A percentile compares a stretch with the other conserved stretches of the same genome.
phyloP scores from a whole-genome alignment of 2,329 filamentous ascomycete genomes.

The Calonectria pteridis region DNA sequence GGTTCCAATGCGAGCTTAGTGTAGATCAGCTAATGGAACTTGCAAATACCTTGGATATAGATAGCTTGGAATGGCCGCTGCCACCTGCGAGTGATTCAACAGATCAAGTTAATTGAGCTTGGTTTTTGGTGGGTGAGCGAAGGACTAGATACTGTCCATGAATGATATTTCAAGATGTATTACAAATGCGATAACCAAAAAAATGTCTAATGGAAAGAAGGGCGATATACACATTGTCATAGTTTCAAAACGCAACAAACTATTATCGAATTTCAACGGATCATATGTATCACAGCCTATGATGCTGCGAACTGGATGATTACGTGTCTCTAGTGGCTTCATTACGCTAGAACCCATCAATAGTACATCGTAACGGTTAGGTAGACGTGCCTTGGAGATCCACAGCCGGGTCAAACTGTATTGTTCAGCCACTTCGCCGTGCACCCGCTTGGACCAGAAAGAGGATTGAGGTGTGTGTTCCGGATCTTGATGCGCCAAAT shows the following conservation, averaged over 20 bases:
- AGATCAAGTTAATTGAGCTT: not conserved
- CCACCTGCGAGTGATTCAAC: conserved; percentile 17
- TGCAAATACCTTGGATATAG: conserved; percentile 36
- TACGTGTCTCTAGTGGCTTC: no score
- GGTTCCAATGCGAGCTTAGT: conserved; percentile 34
- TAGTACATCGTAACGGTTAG: no score
- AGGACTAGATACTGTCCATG: not conserved
- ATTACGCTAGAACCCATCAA: no score
- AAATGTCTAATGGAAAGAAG: no score
- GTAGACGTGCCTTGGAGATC: not conserved
- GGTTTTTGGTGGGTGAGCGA: not conserved
- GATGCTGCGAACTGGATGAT: no score
- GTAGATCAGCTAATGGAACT: conserved; percentile 37
- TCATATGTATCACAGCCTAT: no score
- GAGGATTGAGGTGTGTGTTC: not conserved
- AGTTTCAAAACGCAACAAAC: no score
- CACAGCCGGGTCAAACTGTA: not conserved
- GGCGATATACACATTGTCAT: no score
- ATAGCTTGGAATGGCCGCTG: conserved; percentile 38
- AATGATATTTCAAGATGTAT: no score
- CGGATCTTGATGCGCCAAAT: not conserved
- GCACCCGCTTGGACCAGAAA: no score
- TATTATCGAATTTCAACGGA: no score
- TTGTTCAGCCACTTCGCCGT: not conserved
- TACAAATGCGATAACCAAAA: no score